phyloP scores from a whole-genome alignment of 768 basidiomycete genomes.

The Nidula microcarpa region DNA sequence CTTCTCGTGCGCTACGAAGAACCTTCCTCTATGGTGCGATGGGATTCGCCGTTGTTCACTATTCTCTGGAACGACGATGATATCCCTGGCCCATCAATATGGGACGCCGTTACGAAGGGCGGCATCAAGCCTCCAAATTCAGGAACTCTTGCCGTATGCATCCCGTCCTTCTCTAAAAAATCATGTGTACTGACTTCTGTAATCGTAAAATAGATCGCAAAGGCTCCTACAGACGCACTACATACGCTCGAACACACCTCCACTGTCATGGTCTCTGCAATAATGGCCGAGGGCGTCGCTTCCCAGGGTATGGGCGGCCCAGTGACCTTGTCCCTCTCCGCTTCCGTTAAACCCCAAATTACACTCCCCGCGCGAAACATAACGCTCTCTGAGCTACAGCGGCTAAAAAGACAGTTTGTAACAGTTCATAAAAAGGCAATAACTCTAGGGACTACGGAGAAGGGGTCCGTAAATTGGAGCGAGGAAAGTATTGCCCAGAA shows the following conservation, averaged over 20 bases:
- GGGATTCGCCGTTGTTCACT: slow-evolving; percentile 95
- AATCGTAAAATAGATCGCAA: slow-evolving; percentile 49
- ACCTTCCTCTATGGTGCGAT: slow-evolving; percentile 96
- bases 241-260: slow-evolving; percentile 82
- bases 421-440: slow-evolving; percentile 87
- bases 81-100: slow-evolving; percentile 68
- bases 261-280: slow-evolving; percentile 61
- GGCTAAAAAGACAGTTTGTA: slow-evolving; percentile 90
- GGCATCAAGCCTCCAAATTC: slow-evolving; percentile 84
- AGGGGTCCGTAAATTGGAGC: slow-evolving; percentile 73
- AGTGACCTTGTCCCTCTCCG: slow-evolving; percentile 42
- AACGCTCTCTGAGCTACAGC: slow-evolving; percentile 84
- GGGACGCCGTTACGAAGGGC: slow-evolving; percentile 77
- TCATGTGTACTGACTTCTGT: neutral
- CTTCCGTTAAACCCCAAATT: slow-evolving; percentile 41
- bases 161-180: neutral
- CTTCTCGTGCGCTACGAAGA: slow-evolving; percentile 90
- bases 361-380: slow-evolving; percentile 66
- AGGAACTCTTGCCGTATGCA: slow-evolving; percentile 67
- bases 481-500: slow-evolving; percentile 67
- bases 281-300: slow-evolving; percentile 61
- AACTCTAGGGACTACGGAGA: slow-evolving; percentile 76
- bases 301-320: slow-evolving; percentile 51
- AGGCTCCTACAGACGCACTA: slow-evolving; percentile 86
- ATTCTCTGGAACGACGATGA: slow-evolving; percentile 70